Evolutionary conservation across 2,329 filamentous ascomycete species (phyloP).

Genomic region (Karstenula rhodostoma): DNA sequence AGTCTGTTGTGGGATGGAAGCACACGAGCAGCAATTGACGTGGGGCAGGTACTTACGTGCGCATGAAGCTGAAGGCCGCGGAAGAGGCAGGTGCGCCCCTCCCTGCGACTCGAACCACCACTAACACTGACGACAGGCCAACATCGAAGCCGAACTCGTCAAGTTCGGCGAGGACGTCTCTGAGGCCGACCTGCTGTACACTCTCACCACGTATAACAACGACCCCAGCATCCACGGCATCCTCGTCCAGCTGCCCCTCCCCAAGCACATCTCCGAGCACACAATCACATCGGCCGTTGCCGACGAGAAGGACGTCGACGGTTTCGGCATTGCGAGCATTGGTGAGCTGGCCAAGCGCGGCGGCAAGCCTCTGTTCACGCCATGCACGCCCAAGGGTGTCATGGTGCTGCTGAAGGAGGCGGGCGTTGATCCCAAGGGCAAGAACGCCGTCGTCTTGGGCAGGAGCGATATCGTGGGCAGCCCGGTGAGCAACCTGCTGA

Average conservation of each 20-base stretch:
- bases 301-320: conserved; percentile 97
- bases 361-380: conserved; percentile 85
- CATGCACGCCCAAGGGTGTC: conserved; percentile 96
- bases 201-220: conserved; percentile 84
- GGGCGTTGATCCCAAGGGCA: conserved; percentile 83
- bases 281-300: conserved; percentile 87
- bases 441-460: conserved; percentile 93
- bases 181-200: conserved; percentile 84
- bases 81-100: conserved; percentile 70
- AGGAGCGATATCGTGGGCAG: conserved; percentile 97
- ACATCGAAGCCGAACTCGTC: conserved; percentile 85
- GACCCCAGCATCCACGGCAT: conserved; percentile 88
- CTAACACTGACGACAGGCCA: conserved; percentile 67
- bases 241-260: conserved; percentile 90
- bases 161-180: conserved; percentile 83
- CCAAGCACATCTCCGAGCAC: conserved; percentile 89
- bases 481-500: conserved; percentile 93
- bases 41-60: conserved; percentile 86
- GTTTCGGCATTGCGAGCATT: conserved; percentile 93
- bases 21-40: conserved; percentile 36
- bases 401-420: conserved; percentile 90
- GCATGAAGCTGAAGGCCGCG: conserved; percentile 99
- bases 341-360: conserved; percentile 96
- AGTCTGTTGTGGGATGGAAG: neutral
- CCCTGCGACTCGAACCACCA: neutral